phyloP scores from a whole-genome alignment of 768 basidiomycete genomes.

The Amylocystis lapponica region DNA sequence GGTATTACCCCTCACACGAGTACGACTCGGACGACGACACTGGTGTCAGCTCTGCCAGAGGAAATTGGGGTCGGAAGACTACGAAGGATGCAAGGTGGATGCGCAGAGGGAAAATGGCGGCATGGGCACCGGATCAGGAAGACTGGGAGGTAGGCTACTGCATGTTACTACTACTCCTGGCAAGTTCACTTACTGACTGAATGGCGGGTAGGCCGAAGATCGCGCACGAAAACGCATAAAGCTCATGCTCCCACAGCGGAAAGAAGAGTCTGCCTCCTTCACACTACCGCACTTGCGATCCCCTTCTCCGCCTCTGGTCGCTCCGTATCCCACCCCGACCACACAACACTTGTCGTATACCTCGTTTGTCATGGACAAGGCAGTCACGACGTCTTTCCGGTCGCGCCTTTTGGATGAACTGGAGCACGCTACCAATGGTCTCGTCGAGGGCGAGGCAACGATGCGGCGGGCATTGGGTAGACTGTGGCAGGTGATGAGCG shows the following conservation, averaged over 20 bases:
- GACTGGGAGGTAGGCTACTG: constrained; percentile 67
- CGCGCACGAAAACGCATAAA: constrained; percentile 78
- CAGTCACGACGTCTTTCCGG: constrained; percentile 80
- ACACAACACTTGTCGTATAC: constrained; percentile 70
- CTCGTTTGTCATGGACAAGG: constrained; percentile 82
- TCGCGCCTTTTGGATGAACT: constrained; percentile 73
- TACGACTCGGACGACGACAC: constrained; percentile 58
- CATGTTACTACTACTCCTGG: background rate
- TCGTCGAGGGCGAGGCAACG: constrained; percentile 77
- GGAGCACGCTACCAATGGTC: constrained; percentile 73
- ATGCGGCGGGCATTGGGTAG: constrained; percentile 71
- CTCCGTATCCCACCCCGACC: constrained; percentile 69
- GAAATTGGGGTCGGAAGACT: constrained; percentile 85
- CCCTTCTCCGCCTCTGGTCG: constrained; percentile 70
- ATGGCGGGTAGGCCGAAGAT: constrained; percentile 58
- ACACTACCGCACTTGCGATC: constrained; percentile 70
- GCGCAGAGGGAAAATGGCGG: constrained; percentile 71
- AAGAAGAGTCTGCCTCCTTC: constrained; percentile 67
- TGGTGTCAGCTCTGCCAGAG: constrained; percentile 35
- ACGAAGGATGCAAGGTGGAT: constrained; percentile 76
- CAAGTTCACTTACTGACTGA: constrained; percentile 11
- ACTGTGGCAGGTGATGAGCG: constrained; percentile 77
- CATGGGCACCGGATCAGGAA: constrained; percentile 81
- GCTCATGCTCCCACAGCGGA: constrained; percentile 45
- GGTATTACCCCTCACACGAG: constrained; percentile 83